Base-by-base conservation (phyloP, 495 filamentous ascomycete genomes). In the Lasiosphaeriaceae sp. region DNA sequence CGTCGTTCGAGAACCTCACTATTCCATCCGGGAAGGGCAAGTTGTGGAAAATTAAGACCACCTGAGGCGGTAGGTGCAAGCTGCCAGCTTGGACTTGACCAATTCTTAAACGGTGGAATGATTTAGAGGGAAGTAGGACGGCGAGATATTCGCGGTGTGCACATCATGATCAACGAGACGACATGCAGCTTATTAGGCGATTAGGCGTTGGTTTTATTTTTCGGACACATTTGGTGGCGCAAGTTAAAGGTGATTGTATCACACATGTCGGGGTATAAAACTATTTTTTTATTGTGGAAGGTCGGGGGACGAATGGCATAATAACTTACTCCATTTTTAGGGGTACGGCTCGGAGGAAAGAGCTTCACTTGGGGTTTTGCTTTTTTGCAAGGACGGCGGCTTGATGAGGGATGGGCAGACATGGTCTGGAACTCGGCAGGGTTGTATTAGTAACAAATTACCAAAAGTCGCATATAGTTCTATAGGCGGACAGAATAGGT, bases 1-100 rank as follows among this genome's bases (percentile, higher is more conserved):
- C 50, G 14, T 65, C 68, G 9, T 71, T 66, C 45, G 63, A 66
- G 2, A 44, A 54, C 8, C 29, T 68, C 11, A 60, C 63, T 17
- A 43, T 43, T n/a, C 4, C 39, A 23, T 59, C 58, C 55, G 62
- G 61, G 43, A 12, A 26, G 0, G 61, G 63, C 0, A 66, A 61
- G 54, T 45, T 41, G 12, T 60, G 65, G 53, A 68, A 60, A 56
- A 37, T 68, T 2, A 68, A 58, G 54, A 55, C 58, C 5, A 31
- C 26, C 3, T 31, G 52, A 58, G 17, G 9, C 24, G 16, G 54
- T 45, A 50, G 12, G 39, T 12, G 5, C 5, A 14, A 43, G 39
- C 7, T 14, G 14, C 39, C 5, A 43, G 39, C 14, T 43, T 43
- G 14, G 1, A 43, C 39, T 43, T n/a, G n/a, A 5, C 5, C 16